These are phyloP conservation scores for Astragalus glycyphyllos DNA, from an alignment of 306 rosid species.

Conservation along the genomic window DNA sequence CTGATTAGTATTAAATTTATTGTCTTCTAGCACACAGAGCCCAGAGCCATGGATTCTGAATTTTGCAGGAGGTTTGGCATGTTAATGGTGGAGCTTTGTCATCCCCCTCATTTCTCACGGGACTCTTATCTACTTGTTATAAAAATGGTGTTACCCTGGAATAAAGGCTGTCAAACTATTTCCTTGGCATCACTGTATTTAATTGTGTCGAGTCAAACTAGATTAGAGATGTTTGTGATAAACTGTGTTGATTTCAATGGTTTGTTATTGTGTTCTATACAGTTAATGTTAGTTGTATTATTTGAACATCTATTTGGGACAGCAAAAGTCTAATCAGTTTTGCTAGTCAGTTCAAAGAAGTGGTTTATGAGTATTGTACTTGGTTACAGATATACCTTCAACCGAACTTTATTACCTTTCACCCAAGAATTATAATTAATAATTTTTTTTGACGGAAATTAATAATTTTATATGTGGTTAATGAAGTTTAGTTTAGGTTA, in stretches of 20 bases:
- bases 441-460: too few relatives aligned
- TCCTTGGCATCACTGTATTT: conserved; percentile 27
- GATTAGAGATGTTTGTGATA: conserved; percentile 37
- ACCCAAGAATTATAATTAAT: too few relatives aligned
- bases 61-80: conserved; percentile 25
- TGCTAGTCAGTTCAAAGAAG: too few relatives aligned
- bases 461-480: too few relatives aligned
- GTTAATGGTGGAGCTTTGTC: conserved; percentile 29
- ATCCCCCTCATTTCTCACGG: conserved; percentile 29
- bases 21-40: conserved; percentile 8
- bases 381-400: too few relatives aligned
- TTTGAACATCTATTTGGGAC: too few relatives aligned
- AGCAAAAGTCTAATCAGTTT: too few relatives aligned
- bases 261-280: conserved; percentile 7
- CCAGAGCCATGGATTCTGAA: conserved; percentile 29
- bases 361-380: too few relatives aligned
- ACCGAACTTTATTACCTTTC: too few relatives aligned
- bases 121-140: conserved; percentile 28
- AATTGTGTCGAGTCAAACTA: conserved; percentile 36
- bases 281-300: neutral
- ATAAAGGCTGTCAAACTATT: conserved; percentile 53
- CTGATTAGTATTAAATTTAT: conserved; percentile 48
- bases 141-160: conserved; percentile 34
- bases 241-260: conserved; percentile 28
- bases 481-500: too few relatives aligned